phyloP scores from a whole-genome alignment of 1,284 basidiomycete species.

The Tausonia pullulans region DNA sequence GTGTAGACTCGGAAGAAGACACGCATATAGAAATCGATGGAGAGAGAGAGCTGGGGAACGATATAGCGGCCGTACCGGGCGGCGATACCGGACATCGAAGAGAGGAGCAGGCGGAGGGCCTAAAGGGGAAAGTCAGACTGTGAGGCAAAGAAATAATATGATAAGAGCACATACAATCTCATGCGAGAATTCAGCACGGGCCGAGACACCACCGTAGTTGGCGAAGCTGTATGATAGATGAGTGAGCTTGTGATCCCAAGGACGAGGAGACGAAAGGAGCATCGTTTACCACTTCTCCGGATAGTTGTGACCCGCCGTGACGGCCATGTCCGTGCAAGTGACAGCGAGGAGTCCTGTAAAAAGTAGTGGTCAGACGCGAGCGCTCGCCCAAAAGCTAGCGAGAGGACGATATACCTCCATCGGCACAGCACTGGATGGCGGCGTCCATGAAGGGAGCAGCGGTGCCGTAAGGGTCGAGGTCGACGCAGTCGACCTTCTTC shows the following conservation, averaged over 20 bases:
- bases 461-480: slow-evolving; percentile 95
- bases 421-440: slow-evolving; percentile 82
- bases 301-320: slow-evolving; percentile 87
- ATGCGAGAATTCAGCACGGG: slow-evolving; percentile 88
- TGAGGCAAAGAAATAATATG: background rate
- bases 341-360: slow-evolving; percentile 72
- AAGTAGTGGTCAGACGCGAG: background rate
- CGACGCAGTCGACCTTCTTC: slow-evolving; percentile 79
- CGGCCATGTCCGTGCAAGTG: slow-evolving; percentile 91
- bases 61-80: slow-evolving; percentile 86
- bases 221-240: slow-evolving; percentile 50
- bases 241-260: background rate
- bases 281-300: slow-evolving; percentile 78
- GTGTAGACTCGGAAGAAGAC: slow-evolving; percentile 74
- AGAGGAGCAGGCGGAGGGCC: slow-evolving; percentile 80
- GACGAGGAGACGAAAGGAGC: slow-evolving; percentile 18
- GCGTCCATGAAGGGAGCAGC: slow-evolving; percentile 94
- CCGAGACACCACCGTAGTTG: slow-evolving; percentile 89
- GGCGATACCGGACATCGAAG: slow-evolving; percentile 73
- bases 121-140: slow-evolving; percentile 27
- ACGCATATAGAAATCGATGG: slow-evolving; percentile 96
- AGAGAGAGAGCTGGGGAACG: slow-evolving; percentile 79
- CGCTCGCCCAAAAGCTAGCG: background rate
- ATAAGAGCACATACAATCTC: slow-evolving; percentile 54
- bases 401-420: slow-evolving; percentile 51